phyloP scores from a whole-genome alignment of 116 monocot species.

The Posidonia oceanica region DNA sequence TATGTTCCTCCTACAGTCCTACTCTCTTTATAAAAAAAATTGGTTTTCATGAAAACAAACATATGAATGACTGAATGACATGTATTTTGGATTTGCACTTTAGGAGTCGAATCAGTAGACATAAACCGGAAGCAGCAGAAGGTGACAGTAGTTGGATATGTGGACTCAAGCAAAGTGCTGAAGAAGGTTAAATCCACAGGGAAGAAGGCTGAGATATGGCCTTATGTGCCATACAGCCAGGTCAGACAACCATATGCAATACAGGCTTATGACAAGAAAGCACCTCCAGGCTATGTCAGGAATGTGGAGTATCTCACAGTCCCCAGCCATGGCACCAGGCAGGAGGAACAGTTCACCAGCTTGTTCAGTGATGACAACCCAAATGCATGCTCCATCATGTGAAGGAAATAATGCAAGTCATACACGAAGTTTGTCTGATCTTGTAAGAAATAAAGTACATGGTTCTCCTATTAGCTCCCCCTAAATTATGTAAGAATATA shows the following conservation, averaged over 20 bases:
- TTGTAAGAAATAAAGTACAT: too few species aligned
- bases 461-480: too few species aligned
- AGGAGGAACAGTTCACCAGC: constrained; percentile 44
- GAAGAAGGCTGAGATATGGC: constrained; percentile 66
- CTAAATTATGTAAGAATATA: too few species aligned
- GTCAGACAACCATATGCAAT: constrained; percentile 37
- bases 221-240: constrained; percentile 42
- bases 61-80: background rate
- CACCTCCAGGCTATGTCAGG: constrained; percentile 63
- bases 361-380: constrained; percentile 93
- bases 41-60: too few species aligned
- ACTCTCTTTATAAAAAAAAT: too few species aligned
- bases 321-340: constrained; percentile 18
- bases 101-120: constrained; percentile 38
- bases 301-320: constrained; percentile 24
- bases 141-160: constrained; percentile 51
- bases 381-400: constrained; percentile 87
- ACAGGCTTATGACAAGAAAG: constrained; percentile 63
- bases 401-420: background rate
- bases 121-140: constrained; percentile 49
- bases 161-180: constrained; percentile 51
- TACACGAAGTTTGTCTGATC: too few species aligned
- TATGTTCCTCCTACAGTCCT: constrained; percentile 7
- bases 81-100: too few species aligned
- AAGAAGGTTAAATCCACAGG: constrained; percentile 45